Evolutionary conservation across 1,284 basidiomycete genomes (phyloP).

Genomic region (Apiotrichum veenhuisii): DNA sequence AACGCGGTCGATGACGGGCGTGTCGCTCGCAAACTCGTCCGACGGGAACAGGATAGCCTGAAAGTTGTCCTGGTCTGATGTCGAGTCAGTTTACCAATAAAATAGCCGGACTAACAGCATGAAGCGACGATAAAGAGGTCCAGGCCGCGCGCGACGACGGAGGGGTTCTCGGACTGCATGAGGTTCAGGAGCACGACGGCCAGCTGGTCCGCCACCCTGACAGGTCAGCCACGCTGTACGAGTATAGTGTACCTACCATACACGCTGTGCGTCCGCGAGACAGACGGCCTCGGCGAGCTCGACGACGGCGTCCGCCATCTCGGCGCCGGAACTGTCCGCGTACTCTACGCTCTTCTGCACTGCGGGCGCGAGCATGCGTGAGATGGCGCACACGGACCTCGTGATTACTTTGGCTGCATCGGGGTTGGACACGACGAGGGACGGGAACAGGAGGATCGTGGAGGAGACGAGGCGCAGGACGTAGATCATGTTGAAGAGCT

Average conservation of each 20-base stretch:
- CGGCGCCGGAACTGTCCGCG: constrained; percentile 1
- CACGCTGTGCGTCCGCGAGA: constrained; percentile 14
- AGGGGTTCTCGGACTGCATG: constrained; percentile 1
- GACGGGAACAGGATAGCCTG: constrained; percentile 18
- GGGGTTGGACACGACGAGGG: constrained; percentile 3
- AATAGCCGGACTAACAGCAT: constrained; percentile 23
- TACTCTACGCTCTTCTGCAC: too few relatives aligned
- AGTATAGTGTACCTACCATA: constrained; percentile 24
- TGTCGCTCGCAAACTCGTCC: constrained; percentile 4
- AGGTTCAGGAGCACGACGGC: constrained; percentile 26
- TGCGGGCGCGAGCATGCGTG: background rate
- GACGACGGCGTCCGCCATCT: constrained; percentile 21
- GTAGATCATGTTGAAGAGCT: constrained; percentile 12
- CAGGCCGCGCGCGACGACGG: constrained; percentile 20
- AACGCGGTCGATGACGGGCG: constrained; percentile 24
- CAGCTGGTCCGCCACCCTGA: constrained; percentile 30
- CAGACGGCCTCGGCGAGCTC: constrained; percentile 27
- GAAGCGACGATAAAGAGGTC: constrained; percentile 33
- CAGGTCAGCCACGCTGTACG: background rate
- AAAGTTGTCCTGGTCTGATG: constrained; percentile 37
- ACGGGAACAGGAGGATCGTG: constrained; percentile 23
- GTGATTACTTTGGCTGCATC: background rate
- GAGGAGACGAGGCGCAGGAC: constrained; percentile 17
- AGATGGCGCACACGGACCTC: background rate
- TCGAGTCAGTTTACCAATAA: constrained; percentile 9